These are phyloP conservation scores for Ramichloridium luteum DNA, from an alignment of 2,329 filamentous ascomycete species.

Conservation along the genomic window DNA sequence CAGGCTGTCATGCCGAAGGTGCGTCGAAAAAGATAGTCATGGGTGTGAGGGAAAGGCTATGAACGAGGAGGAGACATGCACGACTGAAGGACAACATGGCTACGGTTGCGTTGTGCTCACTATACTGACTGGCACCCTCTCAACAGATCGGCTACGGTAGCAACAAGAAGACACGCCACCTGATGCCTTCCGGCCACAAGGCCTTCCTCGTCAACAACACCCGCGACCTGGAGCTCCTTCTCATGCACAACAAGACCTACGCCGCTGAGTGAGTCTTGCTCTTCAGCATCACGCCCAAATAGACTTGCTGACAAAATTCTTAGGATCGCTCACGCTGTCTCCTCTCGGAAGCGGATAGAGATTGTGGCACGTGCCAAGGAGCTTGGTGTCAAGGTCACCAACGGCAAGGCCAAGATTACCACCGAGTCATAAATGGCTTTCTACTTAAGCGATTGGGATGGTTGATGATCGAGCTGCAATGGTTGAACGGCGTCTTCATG, in stretches of 20 bases:
- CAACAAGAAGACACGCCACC: slow-evolving; percentile 99
- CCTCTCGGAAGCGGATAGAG: slow-evolving; percentile 95
- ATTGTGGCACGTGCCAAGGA: slow-evolving; percentile 97
- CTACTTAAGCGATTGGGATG: background rate
- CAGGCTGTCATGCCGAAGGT: slow-evolving; percentile 96
- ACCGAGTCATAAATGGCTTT: slow-evolving; percentile 55
- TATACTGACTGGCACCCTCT: slow-evolving; percentile 11
- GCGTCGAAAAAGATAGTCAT: slow-evolving; percentile 37
- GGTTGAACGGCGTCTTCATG: slow-evolving; percentile 5
- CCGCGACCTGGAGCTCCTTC: slow-evolving; percentile 88
- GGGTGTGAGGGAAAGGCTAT: slow-evolving; percentile 1
- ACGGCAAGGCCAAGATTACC: slow-evolving; percentile 97
- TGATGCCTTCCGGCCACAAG: slow-evolving; percentile 99
- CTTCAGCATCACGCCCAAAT: slow-evolving; percentile 13
- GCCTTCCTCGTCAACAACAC: slow-evolving; percentile 98
- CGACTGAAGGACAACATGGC: too few species aligned
- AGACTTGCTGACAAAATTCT: slow-evolving; percentile 1
- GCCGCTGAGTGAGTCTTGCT: slow-evolving; percentile 76
- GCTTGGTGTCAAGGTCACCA: slow-evolving; percentile 98
- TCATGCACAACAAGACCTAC: slow-evolving; percentile 99
- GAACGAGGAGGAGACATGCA: slow-evolving; percentile 2
- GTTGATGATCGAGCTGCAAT: slow-evolving; percentile 5
- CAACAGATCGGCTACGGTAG: slow-evolving; percentile 90
- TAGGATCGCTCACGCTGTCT: slow-evolving; percentile 96
- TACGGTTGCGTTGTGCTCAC: too few species aligned